Percentiles rank a stretch among this genome's conserved stretches.
These are phyloP conservation scores for Melaleuca alternifolia DNA, from an alignment of 345 rosid genomes.

Conservation along the genomic window DNA sequence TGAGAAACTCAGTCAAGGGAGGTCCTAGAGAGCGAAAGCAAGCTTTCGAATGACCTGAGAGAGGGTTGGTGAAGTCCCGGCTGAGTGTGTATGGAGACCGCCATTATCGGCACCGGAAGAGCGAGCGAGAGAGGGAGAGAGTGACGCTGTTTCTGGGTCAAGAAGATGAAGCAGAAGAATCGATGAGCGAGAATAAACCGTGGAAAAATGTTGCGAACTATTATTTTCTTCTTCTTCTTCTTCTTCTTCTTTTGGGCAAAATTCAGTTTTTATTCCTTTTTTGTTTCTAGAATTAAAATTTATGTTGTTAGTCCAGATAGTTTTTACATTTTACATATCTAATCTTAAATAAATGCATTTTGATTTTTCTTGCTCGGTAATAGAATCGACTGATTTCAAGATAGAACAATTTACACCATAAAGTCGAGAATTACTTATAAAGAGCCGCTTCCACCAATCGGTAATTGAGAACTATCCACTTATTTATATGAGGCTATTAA, in stretches of 20 bases:
- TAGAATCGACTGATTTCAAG: too few species aligned
- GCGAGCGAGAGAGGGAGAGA: neutral
- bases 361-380: neutral
- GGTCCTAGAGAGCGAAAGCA: neutral
- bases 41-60: constrained; percentile 26
- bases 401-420: too few species aligned
- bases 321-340: neutral
- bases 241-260: neutral
- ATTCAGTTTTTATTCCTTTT: neutral
- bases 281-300: neutral
- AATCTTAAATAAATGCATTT: neutral
- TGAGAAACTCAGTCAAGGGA: neutral
- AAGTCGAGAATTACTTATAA: too few species aligned
- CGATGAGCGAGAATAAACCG: neutral
- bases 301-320: neutral
- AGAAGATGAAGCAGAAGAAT: neutral
- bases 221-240: neutral
- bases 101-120: constrained; percentile 20
- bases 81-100: constrained; percentile 40
- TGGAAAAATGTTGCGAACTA: neutral
- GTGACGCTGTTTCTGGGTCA: neutral
- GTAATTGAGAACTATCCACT: too few species aligned
- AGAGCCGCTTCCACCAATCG: too few species aligned
- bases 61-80: constrained; percentile 33
- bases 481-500: too few species aligned